Evolutionary conservation across 495 filamentous ascomycete species (phyloP).

Genomic region (Darksidea phi): DNA sequence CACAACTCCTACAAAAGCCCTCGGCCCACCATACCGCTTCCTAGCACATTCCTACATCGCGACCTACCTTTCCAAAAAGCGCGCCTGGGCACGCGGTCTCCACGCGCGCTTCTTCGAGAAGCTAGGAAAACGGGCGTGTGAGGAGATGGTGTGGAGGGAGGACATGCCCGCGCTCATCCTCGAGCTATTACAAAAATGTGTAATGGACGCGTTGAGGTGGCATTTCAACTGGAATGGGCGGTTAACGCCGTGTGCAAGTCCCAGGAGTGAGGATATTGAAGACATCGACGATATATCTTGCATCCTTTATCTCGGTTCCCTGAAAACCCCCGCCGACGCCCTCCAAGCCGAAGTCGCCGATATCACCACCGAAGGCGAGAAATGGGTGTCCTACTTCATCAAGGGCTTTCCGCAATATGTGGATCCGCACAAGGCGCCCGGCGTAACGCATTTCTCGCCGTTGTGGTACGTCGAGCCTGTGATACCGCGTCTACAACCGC

Average conservation of each 20-base stretch:
- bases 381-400: not conserved
- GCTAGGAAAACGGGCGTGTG: conserved; percentile 40
- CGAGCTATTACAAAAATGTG: conserved; percentile 50
- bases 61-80: conserved; percentile 7
- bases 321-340: conserved; percentile 25
- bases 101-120: conserved; percentile 46
- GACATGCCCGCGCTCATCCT: conserved; percentile 68
- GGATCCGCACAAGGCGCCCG: conserved; percentile 10
- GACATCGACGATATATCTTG: conserved; percentile 39
- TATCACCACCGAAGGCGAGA: conserved; percentile 7
- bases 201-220: conserved; percentile 34
- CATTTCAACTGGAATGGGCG: conserved; percentile 6
- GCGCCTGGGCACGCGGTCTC: conserved; percentile 26
- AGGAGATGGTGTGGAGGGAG: conserved; percentile 56
- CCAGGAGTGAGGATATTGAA: conserved; percentile 38
- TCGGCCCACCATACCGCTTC: conserved; percentile 20
- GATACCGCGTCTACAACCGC: conserved; percentile 20
- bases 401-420: not conserved
- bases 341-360: conserved; percentile 3
- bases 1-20: conserved; percentile 4
- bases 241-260: conserved; percentile 9
- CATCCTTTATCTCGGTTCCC: conserved; percentile 21
- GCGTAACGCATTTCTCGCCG: conserved; percentile 12
- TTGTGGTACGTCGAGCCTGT: conserved; percentile 15
- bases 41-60: not conserved